Evolutionary conservation across 2,329 filamentous ascomycete species (phyloP), one percentile per base, ranked within the genome.

Genomic region (Diaporthe helianthi): DNA sequence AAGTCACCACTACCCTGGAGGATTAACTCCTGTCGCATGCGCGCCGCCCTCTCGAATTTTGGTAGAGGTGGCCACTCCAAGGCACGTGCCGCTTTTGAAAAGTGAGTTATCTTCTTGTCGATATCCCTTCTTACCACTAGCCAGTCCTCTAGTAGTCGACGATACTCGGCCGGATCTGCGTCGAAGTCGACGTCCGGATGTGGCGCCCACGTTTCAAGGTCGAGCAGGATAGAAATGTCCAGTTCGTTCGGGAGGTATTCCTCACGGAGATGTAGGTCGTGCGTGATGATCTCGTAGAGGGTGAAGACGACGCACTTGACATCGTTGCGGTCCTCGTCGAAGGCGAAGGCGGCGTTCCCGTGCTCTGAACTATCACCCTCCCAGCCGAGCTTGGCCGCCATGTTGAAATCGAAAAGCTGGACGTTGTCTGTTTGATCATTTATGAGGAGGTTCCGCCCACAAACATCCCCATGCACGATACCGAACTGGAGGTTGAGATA

Each of bases 391-490:
- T 52, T 74, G 68, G 67, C 52, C 24, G 60, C 71, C 22, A 58
- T 19, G 36, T 71, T 73, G 53, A 72, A 75, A 58, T 71, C 71
- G 13, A 71, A 71, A 33, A 74, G 15, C 17, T 68, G 38, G 19
- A 73, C 29, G 38, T 63, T 46, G 55, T 72, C 70, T 9, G 72
- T 71, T 29, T 55, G 54, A 1, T 55, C 41, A 65, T 73, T 63
- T 46, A 74, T 73, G 4, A 73, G 58, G 24, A 73, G 71, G 49
- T 72, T 73, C 65, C 66, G 67, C 0, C 38, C 36, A 38, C 49
- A 51, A 22, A 73, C 67, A 31, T 73, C 71, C 49, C 72, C 65
- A 63, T 74, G 72, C 22, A 71, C 67, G 13, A 73, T 70, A 17
- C 72, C 71, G 5, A 71, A 53, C 13, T 19, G 24, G 22, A 73